These are phyloP conservation scores for Yarrowia sp. DNA, from an alignment of 805 yeast genomes.

Conservation along the genomic window DNA sequence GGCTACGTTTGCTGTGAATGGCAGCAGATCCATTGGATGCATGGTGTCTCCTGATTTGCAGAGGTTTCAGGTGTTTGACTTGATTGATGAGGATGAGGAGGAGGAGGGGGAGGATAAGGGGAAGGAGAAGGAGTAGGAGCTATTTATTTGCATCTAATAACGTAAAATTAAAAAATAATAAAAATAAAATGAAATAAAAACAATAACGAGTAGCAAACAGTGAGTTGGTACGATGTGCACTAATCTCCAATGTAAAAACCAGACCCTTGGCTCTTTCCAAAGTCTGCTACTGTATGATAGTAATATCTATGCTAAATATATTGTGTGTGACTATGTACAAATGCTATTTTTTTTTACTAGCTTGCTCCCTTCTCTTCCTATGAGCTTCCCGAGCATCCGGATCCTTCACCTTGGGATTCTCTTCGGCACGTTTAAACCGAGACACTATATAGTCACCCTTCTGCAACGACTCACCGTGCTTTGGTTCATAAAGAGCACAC, in stretches of 20 bases:
- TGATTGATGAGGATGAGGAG: neutral
- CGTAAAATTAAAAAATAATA: neutral
- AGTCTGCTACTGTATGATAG: no score
- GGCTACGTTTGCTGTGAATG: constrained; percentile 11
- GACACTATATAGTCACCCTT: neutral
- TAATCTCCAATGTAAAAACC: no score
- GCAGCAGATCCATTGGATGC: constrained; percentile 5
- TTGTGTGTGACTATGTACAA: no score
- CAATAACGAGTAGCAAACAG: no score
- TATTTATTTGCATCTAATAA: neutral
- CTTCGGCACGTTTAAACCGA: neutral
- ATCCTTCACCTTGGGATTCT: neutral
- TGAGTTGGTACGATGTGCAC: no score
- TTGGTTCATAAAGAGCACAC: neutral
- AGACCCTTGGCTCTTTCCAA: no score
- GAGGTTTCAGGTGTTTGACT: constrained; percentile 8
- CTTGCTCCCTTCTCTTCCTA: no score
- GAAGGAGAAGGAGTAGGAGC: neutral
- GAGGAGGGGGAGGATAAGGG: neutral
- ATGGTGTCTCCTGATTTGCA: constrained; percentile 15
- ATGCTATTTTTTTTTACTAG: no score
- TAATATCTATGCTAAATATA: no score
- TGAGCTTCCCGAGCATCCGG: no score
- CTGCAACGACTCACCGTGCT: neutral
- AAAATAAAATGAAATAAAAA: no score